These are phyloP conservation scores for Coprinellus aureogranulatus DNA, from an alignment of 768 basidiomycete species.

Conservation along the genomic window DNA sequence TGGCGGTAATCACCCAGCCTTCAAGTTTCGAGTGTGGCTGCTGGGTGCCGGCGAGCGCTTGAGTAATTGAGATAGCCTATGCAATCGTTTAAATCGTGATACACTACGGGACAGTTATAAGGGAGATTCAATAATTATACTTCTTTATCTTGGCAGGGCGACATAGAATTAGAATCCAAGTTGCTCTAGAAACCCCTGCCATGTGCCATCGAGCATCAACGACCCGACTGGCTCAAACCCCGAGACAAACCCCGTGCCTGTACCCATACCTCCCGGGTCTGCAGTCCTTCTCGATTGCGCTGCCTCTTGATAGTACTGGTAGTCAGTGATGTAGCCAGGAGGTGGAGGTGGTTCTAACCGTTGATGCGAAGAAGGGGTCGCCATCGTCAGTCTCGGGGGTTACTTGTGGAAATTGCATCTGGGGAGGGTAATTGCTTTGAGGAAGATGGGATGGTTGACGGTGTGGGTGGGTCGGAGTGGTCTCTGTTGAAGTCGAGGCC, in stretches of 20 bases:
- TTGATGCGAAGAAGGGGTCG: neutral
- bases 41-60: no score
- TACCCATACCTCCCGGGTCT: neutral
- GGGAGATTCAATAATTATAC: neutral
- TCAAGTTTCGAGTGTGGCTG: no score
- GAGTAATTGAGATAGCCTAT: no score
- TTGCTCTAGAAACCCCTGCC: slow-evolving; percentile 5
- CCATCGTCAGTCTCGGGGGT: neutral
- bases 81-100: no score
- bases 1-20: no score
- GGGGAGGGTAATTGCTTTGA: no score
- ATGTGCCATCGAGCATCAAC: neutral
- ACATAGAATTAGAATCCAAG: neutral
- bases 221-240: slow-evolving; percentile 1
- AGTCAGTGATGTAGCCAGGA: neutral
- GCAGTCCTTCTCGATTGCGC: neutral
- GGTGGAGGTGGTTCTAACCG: neutral
- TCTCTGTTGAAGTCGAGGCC: no score
- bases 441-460: no score
- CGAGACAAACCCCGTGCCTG: neutral
- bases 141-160: neutral
- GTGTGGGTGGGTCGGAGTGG: no score
- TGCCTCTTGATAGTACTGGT: neutral
- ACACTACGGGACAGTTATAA: no score
- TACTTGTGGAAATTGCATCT: no score